Evolutionary conservation across 2,329 filamentous ascomycete genomes (phyloP).

Genomic region (Fusarium sororula): DNA sequence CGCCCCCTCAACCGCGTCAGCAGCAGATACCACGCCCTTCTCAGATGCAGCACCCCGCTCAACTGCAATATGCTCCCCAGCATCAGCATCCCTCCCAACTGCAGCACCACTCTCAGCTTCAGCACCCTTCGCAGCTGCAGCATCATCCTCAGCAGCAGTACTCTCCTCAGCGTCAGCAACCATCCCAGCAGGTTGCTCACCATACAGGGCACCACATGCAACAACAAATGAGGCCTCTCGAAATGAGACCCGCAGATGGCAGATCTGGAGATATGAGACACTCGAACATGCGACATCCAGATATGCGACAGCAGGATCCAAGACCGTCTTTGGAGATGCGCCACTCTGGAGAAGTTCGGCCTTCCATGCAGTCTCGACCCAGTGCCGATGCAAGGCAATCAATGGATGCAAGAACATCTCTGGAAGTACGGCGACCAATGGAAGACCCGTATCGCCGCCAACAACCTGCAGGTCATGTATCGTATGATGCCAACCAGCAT

Average conservation of each 20-base stretch:
- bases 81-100: background rate
- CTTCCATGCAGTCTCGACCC: constrained; percentile 24
- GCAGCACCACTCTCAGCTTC: constrained; percentile 17
- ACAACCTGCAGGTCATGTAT: constrained; percentile 29
- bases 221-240: constrained; percentile 19
- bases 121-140: constrained; percentile 3
- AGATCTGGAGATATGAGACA: constrained; percentile 20
- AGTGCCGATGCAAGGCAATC: constrained; percentile 27
- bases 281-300: constrained; percentile 5
- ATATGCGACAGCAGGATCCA: constrained; percentile 24
- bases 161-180: constrained; percentile 16
- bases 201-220: constrained; percentile 22
- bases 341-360: constrained; percentile 27
- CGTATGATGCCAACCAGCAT: constrained; percentile 62
- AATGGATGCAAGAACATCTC: constrained; percentile 28
- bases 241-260: constrained; percentile 9
- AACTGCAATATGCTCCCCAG: background rate
- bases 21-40: constrained; percentile 18
- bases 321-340: constrained; percentile 32
- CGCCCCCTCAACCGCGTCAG: constrained; percentile 18
- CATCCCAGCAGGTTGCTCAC: constrained; percentile 29
- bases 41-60: constrained; percentile 5
- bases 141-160: constrained; percentile 16
- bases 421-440: constrained; percentile 37
- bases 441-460: constrained; percentile 40